These are phyloP conservation scores for Tulasnella sp. DNA, from an alignment of 768 basidiomycete species.

Conservation along the genomic window DNA sequence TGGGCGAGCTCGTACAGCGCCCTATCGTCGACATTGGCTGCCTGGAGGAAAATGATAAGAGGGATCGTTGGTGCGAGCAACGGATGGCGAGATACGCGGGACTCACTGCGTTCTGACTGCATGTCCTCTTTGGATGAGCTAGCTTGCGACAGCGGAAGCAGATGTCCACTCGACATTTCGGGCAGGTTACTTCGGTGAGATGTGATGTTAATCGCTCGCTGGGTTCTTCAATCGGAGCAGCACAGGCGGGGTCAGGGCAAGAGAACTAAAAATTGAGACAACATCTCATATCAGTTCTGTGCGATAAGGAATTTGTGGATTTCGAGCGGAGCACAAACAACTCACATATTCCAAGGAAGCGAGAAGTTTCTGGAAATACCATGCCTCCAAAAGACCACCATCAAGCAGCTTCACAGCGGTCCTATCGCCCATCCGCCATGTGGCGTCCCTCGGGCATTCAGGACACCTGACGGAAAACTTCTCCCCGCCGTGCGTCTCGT, in stretches of 20 bases:
- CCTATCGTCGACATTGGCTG: not conserved
- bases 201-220: not conserved
- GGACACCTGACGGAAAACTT: conserved; percentile 5
- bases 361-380: not conserved
- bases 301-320: not conserved
- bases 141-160: no score
- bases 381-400: not conserved
- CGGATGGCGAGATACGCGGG: not conserved
- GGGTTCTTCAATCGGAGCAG: not conserved
- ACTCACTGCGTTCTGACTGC: no score
- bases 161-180: not conserved
- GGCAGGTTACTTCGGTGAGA: not conserved
- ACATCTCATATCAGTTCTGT: not conserved
- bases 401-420: not conserved
- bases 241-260: not conserved
- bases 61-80: no score
- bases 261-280: not conserved
- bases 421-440: not conserved
- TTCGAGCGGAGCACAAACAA: not conserved
- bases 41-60: not conserved
- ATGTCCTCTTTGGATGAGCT: no score
- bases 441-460: not conserved
- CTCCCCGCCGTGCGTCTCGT: not conserved
- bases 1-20: not conserved
- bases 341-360: not conserved